Base-by-base conservation (phyloP, 192 early-diverging fungal species). In the Coemansia sp. region DNA sequence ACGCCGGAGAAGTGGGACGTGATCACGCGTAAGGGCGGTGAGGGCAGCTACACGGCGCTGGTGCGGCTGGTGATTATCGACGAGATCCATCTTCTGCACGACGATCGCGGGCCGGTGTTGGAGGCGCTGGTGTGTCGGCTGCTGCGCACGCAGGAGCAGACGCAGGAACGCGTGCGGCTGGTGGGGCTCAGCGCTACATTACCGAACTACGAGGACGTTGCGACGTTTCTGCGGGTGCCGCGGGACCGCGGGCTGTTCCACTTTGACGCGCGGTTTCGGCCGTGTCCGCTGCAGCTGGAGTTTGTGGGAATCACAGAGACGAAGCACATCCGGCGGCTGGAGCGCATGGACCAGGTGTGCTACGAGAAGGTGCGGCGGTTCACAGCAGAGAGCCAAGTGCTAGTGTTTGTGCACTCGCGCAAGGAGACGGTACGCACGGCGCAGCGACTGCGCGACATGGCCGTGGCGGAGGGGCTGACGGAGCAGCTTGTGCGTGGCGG, bases 1-100 rank as follows among this genome's bases (percentile, higher is more conserved):
- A 98, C 97, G 4, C 97, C 97, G 8, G 97, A 98, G 74, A 98
- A 98, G 71, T 98, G 97, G 97, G 97, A 98, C 75, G 91, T 98
- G 26, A 92, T 95, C 30, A 98, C 97, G 32, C 91, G 97, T 62
- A 97, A 97, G 74, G 94, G 92, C 24, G 92, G 94, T 6, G 97
- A 92, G 73, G 84, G 88, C 58, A 91, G 89, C 57, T 95, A 96
- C 81, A 94, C 92, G 28, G 88, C 91, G 56, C 79, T 95, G 9
- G 95, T 97, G 8, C 85, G 91, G 21, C 82, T 97, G 14, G 76
- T 98, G 16, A 97, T 98, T 57, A 90, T 98, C 68, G 97, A 98
- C 73, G 97, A 98, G 76, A 92, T 98, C 58, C 97, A 98, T 63
- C 81, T 98, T 71, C 77, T 98, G 30, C 95, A 98, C 76, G 97